These are phyloP conservation scores for Aspergillus sp. DNA, from an alignment of 2,329 filamentous ascomycete species.

Conservation along the genomic window DNA sequence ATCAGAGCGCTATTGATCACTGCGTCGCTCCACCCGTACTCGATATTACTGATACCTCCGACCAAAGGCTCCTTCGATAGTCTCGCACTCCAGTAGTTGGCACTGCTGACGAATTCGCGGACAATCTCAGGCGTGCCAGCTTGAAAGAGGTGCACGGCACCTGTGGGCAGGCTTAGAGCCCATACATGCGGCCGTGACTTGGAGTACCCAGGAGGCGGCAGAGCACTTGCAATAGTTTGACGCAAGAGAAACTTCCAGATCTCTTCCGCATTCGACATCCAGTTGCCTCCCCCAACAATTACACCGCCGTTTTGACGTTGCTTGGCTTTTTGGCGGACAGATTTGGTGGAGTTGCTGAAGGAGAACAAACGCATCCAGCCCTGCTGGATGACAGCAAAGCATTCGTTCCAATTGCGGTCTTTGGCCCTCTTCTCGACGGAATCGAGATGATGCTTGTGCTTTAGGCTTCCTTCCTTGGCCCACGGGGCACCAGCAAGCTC, in stretches of 20 bases:
- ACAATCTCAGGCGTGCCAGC: constrained; percentile 93
- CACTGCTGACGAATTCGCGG: constrained; percentile 86
- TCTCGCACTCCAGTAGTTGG: constrained; percentile 96
- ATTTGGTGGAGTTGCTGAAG: constrained; percentile 74
- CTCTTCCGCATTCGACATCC: constrained; percentile 93
- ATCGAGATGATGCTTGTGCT: constrained; percentile 95
- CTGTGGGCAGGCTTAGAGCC: constrained; percentile 85
- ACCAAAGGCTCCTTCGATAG: constrained; percentile 89
- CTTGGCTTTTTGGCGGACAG: constrained; percentile 58
- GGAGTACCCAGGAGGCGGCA: constrained; percentile 90
- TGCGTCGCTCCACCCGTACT: constrained; percentile 91
- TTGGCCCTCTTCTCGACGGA: constrained; percentile 86
- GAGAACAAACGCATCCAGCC: constrained; percentile 92
- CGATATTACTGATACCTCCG: constrained; percentile 91
- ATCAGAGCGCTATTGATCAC: constrained; percentile 76
- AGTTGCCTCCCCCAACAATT: constrained; percentile 90
- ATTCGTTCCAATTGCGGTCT: constrained; percentile 90
- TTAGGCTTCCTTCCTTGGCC: constrained; percentile 94
- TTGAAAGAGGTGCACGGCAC: constrained; percentile 96
- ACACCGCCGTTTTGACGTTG: constrained; percentile 54
- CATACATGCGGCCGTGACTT: constrained; percentile 87
- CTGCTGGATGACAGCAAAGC: constrained; percentile 93
- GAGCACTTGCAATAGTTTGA: constrained; percentile 83
- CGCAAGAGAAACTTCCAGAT: constrained; percentile 82
- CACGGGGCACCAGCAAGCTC: constrained; percentile 92